Conservation (phyloP, 352 stramenopile genomes). For the Phytopythium ostracodes region DNA sequence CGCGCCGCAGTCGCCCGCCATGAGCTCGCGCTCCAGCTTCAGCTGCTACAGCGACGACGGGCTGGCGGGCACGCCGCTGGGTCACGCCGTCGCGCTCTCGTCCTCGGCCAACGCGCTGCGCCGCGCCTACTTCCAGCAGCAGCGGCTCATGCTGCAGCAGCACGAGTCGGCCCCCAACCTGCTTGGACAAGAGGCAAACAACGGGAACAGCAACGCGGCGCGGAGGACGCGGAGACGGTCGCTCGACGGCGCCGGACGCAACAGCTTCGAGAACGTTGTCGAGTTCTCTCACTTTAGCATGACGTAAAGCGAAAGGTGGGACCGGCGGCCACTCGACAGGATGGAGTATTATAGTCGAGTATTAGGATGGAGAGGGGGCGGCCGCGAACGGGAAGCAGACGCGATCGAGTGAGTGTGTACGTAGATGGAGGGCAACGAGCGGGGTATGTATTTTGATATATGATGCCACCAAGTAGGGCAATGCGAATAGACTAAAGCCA, state of each 20-base stretch:
- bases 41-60: slow-evolving; percentile 7
- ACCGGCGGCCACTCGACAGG: neutral
- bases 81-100: slow-evolving; percentile 15
- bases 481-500: too few relatives aligned
- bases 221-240: neutral
- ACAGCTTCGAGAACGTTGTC: slow-evolving; percentile 35
- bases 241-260: slow-evolving; percentile 11
- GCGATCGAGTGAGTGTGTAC: too few relatives aligned
- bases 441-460: too few relatives aligned
- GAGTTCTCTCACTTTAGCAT: slow-evolving; percentile 55
- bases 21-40: slow-evolving; percentile 11
- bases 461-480: too few relatives aligned
- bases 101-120: slow-evolving; percentile 27
- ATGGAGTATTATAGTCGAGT: too few relatives aligned
- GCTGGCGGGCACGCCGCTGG: neutral
- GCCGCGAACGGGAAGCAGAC: too few relatives aligned
- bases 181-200: neutral
- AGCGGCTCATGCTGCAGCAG: slow-evolving; percentile 8
- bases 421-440: too few relatives aligned
- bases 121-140: slow-evolving; percentile 28
- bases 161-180: neutral
- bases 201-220: slow-evolving; percentile 8
- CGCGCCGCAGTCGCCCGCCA: slow-evolving; percentile 22
- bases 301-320: slow-evolving; percentile 9
- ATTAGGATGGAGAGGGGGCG: too few relatives aligned